Conservation (phyloP, 352 stramenopile species). For the Stephanocyclus meneghinianus region DNA sequence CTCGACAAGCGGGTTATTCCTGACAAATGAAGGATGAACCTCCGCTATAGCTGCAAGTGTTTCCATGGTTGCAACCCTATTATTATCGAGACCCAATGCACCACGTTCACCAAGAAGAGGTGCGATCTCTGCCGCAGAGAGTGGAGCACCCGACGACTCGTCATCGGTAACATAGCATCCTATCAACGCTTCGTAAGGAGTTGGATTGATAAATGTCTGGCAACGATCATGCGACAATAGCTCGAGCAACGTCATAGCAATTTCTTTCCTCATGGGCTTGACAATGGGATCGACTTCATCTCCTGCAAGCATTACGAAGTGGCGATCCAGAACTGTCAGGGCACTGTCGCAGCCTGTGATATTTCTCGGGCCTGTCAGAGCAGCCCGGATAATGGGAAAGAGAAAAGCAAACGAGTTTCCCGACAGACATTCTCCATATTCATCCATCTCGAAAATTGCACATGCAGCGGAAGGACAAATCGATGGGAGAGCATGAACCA, state of each 20-base stretch:
- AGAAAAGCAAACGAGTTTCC: constrained; percentile 79
- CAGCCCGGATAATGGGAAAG: constrained; percentile 75
- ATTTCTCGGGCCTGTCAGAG: constrained; percentile 73
- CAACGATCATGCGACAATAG: constrained; percentile 79
- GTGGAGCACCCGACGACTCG: constrained; percentile 27
- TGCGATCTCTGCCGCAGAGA: constrained; percentile 70
- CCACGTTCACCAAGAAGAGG: constrained; percentile 74
- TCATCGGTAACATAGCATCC: constrained; percentile 68
- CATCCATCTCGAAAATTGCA: constrained; percentile 79
- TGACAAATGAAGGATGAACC: constrained; percentile 67
- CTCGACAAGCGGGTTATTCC: constrained; percentile 80
- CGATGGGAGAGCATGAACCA: constrained; percentile 61
- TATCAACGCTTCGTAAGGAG: constrained; percentile 73
- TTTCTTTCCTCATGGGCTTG: constrained; percentile 65
- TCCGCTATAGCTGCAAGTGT: constrained; percentile 66
- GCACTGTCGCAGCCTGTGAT: constrained; percentile 75
- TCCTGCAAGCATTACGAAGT: constrained; percentile 66
- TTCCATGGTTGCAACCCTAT: constrained; percentile 72
- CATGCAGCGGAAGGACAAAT: constrained; percentile 67
- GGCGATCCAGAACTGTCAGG: constrained; percentile 68
- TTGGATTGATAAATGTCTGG: constrained; percentile 78
- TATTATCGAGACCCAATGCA: constrained; percentile 75
- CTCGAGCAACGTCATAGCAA: constrained; percentile 72
- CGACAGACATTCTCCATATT: constrained; percentile 76
- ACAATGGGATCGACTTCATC: constrained; percentile 57